These are phyloP conservation scores for Macadamia integrifolia DNA, from an alignment of 164 flowering plant species.

Conservation along the genomic window DNA sequence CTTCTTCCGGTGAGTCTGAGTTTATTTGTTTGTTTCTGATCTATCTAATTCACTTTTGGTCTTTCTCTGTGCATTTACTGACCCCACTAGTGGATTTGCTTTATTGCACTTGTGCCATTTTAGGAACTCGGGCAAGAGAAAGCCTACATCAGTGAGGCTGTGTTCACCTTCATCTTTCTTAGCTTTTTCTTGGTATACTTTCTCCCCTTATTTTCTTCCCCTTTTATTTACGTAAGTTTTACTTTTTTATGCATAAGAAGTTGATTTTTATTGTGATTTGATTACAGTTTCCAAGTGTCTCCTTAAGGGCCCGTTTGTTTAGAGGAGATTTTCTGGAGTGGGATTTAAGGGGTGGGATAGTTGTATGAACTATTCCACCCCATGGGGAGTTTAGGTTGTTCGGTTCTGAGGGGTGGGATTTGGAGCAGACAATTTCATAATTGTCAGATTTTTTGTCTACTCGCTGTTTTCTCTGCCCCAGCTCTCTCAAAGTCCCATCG, in stretches of 20 bases:
- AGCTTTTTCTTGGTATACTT: slow-evolving; percentile 78
- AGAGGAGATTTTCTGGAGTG: no score
- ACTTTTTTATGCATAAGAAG: not conserved
- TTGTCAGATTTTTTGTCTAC: no score
- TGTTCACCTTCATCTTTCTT: slow-evolving; percentile 67
- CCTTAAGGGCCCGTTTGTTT: no score
- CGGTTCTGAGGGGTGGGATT: no score
- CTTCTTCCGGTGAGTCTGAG: slow-evolving; percentile 73
- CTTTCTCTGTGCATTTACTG: not conserved
- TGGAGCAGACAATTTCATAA: no score
- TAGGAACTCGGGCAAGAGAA: slow-evolving; percentile 92
- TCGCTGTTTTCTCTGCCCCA: no score
- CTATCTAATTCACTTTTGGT: not conserved
- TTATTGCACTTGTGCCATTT: slow-evolving; percentile 4
- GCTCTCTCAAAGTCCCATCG: no score
- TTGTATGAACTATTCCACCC: no score
- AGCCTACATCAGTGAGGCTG: slow-evolving; percentile 86
- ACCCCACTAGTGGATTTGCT: not conserved
- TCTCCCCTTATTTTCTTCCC: not conserved
- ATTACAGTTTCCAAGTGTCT: no score
- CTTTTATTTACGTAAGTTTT: not conserved
- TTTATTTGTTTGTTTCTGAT: not conserved
- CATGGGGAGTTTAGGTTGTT: no score
- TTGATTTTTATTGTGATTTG: no score
- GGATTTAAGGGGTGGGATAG: no score